Evolutionary conservation across 2,329 filamentous ascomycete genomes (phyloP), one percentile per base, ranked within the genome.

Genomic region (Botrytis byssoidea): DNA sequence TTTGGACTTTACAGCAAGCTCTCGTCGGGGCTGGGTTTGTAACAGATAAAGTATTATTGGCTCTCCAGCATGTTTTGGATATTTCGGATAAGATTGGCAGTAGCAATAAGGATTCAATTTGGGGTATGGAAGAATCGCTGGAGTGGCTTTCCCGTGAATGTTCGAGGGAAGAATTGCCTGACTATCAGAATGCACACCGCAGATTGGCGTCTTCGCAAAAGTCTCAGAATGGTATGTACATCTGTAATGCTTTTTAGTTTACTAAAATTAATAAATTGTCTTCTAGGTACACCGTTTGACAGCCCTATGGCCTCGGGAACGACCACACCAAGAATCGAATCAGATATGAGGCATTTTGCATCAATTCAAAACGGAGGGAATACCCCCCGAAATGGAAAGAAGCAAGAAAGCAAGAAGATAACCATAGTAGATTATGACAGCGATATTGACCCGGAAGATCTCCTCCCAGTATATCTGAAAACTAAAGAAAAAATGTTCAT

Each of bases 141-240:
- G 93, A 98, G 78, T 97, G 94, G 93, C 87, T 98, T 71, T 93
- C 94, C n/a, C 85, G 93, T 76, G 89, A 96, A 80, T 93, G 91
- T 78, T 84, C 87, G 22, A 84, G 86, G 75, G 88, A 90, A 1
- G 91, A 95, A 78, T 85, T 95, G 51, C 92, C 92, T 9, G 86
- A 89, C 65, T 97, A 96, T 81, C 90, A 92, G 32, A 86, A 85
- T 73, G 83, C 81, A 70, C 77, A 79, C 61, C 75, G 79, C 40
- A 81, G 78, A 73, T 68, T 64, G 29, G 76, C 69, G 40, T 70
- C 60, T 18, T 55, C 78, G 32, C 70, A 77, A 35, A 81, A 80
- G 65, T 79, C 78, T 69, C 79, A 79, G 44, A 75, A 73, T 74
- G 81, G 81, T 81, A 59, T 46, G 79, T 77, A 67, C 65, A 55